Base-by-base conservation (phyloP, 2,329 filamentous ascomycete genomes). In the Beauveria brongniartii region DNA sequence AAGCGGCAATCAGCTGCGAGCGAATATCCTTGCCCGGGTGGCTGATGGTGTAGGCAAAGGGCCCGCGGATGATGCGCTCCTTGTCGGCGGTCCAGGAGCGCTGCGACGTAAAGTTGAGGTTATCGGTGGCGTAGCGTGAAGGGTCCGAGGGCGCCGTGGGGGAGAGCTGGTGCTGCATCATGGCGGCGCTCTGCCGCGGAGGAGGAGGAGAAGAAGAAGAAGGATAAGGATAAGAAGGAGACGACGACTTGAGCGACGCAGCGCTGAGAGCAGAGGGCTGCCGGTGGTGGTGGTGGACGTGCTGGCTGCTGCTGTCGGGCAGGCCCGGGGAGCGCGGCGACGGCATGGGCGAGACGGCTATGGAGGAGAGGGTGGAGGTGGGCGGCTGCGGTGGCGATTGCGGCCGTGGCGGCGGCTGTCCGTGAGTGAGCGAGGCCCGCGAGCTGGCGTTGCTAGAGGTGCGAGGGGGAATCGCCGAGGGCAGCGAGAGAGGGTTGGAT, bases 21-120 rank as follows among this genome's bases (percentile, higher is more conserved):
- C 92, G 86, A 70, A 96, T 89, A 73, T 94, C 90, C 75, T 95
- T 94, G 65, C 91, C 91, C 0, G 90, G 90, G 64, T 92, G 87
- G 50, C 83, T 82, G 68, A 86, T 82, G 64, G 94, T 81, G 72
- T 96, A 95, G 69, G 93, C 87, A 68, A 86, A 96, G 1, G 91
- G 91, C 0, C 87, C 91, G 53, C 87, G 78, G 58, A 95, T 77
- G 63, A 93, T 86, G 71, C 84, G 84, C 72, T 94, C 90, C 77
- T 94, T 93, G 68, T 89, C 83, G 2, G 79, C 73, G 7, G 83
- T 85, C 90, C 90, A 94, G 20, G 80, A 78, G 62, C 76, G 77
- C 64, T 73, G 74, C 3, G 75, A 72, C 2, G 73, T 74, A 68
- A 80, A 82, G 70, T 82, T 77, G 64, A 85, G 76, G 69, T 85